Evolutionary conservation across 2,329 filamentous ascomycete species (phyloP), one percentile per base, ranked within the genome.

Genomic region (Amauroascus verrucosus): DNA sequence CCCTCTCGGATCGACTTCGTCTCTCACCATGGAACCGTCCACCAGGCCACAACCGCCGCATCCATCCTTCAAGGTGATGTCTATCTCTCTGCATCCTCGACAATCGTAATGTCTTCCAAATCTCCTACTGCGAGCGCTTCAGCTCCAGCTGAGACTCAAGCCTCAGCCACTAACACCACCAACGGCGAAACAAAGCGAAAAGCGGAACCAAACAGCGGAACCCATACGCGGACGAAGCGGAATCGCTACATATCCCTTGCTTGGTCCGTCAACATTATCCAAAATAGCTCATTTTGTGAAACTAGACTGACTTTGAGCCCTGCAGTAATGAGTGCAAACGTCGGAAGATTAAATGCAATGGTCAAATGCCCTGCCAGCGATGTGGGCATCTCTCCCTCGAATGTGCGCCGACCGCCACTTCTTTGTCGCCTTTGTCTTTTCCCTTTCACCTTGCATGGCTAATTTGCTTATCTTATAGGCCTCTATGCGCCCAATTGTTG

Each of bases 291-390:
- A 11, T 18, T 22, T 3, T 40, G 43, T 18, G 13, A 13, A 2
- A 2, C n/a, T 20, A 14, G 18, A 35, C 38, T 51, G 32, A 50
- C 38, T 18, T 38, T 44, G 48, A 48, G 16, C 26, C 20, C 30
- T 44, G 45, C 60, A 80, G 78, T 63, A 82, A 83, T 64, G 79
- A 83, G 62, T 82, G 80, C 70, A 82, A 83, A 65, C 71, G 81
- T 47, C 75, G 81, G 54, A 84, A 84, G 70, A 84, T 84, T 65
- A 83, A 83, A 58, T 83, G 81, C 69, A 84, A 84, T 67, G 81
- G 81, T 40, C 76, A 84, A 64, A 77, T 75, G 13, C 81, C 81
- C 11, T 84, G 81, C 62, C 79, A 82, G 62, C 74, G 81, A 59
- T 84, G 81, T 65, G 81, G 80, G 24, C 82, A 83, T 65, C 71